A percentile compares a stretch with the other conserved stretches of the same genome.
phyloP scores from a whole-genome alignment of 1,284 basidiomycete genomes.

The Microbotryomycetes sp. region DNA sequence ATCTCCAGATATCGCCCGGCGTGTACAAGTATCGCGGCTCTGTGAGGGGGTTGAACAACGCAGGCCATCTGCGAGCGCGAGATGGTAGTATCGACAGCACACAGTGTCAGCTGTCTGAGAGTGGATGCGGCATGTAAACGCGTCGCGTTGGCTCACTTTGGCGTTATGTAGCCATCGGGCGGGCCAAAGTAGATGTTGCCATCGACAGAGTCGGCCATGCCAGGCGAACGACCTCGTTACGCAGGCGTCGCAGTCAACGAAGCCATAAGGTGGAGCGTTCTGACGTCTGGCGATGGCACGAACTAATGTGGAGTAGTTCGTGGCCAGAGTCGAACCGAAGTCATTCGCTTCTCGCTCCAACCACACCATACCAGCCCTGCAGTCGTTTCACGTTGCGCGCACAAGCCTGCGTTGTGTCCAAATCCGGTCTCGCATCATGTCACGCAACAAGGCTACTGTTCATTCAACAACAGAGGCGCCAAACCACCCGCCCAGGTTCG shows the following conservation, averaged over 20 bases:
- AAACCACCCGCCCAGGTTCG: background rate
- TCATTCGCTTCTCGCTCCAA: no score
- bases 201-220: background rate
- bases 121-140: background rate
- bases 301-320: no score
- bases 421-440: no score
- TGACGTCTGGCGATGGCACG: no score
- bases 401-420: no score
- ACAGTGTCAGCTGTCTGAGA: background rate
- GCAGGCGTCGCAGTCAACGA: background rate
- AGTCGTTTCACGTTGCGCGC: no score
- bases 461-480: background rate
- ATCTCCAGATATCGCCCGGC: background rate
- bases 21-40: background rate
- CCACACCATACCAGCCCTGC: no score
- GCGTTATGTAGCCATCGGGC: background rate
- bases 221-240: background rate
- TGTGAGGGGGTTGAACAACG: background rate
- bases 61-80: background rate
- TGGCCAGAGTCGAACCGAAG: no score
- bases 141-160: background rate
- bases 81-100: background rate
- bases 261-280: no score
- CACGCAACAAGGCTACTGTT: background rate
- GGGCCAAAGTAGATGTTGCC: slow-evolving; percentile 2